phyloP scores from a whole-genome alignment of 2,329 filamentous ascomycete genomes.

The Colletotrichum sp. region DNA sequence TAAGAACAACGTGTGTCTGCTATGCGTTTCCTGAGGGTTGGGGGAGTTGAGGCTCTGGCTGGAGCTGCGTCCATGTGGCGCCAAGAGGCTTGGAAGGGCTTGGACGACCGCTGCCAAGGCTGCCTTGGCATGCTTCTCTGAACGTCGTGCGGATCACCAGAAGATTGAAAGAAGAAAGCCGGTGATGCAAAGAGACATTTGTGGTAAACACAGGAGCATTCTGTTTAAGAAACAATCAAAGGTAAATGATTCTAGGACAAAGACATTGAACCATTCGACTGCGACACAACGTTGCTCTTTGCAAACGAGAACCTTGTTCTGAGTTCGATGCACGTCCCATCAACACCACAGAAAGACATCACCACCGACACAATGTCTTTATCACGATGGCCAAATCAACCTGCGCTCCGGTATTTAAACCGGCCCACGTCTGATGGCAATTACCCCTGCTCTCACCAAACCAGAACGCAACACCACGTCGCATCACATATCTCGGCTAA shows the following conservation, averaged over 20 bases:
- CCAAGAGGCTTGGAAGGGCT: neutral
- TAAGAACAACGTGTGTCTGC: neutral
- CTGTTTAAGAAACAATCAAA: neutral
- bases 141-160: neutral
- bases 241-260: neutral
- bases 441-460: neutral
- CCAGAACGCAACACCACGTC: neutral
- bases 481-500: neutral
- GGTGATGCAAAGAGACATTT: neutral
- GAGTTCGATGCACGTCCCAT: neutral
- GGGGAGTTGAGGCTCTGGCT: constrained; percentile 14
- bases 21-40: neutral
- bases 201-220: neutral
- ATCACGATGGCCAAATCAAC: neutral
- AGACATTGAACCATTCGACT: neutral
- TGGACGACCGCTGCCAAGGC: neutral
- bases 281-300: neutral
- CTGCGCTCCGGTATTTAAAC: neutral
- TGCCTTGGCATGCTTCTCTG: constrained; percentile 3
- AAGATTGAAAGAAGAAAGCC: neutral
- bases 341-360: neutral
- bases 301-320: neutral
- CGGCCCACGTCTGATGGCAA: neutral
- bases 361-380: neutral
- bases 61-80: neutral